Base-by-base conservation (phyloP, 2,329 filamentous ascomycete species). In the Fusarium acutatum region DNA sequence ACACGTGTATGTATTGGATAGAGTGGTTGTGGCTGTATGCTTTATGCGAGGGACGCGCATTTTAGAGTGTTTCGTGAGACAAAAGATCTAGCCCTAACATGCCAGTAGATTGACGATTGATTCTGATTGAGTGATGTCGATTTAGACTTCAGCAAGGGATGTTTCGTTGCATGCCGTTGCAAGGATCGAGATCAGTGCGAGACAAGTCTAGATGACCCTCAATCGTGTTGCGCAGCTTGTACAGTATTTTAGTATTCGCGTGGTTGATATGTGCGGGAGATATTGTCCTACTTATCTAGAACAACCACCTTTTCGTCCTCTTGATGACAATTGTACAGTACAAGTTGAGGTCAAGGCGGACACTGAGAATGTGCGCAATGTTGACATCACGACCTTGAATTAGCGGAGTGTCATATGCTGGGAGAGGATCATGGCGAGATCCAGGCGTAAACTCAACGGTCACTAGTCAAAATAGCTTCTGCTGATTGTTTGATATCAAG, bases 111-210 rank as follows among this genome's bases (percentile, higher is more conserved):
- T 26, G 46, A 32, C 46, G n/a, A 17, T 67, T 15, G 22, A 52
- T 26, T 30, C 26, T 59, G 30, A 64, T 52, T 20, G 34, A 47
- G 12, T 59, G 26, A 26, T 62, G 26, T 34, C 37, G 35, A 28
- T 46, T 44, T 38, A 28, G 37, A 49, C 41, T 59, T 64, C 24
- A 67, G 40, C 35, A 61, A 67, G 61, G 67, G 50, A 61, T 71
- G 56, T 22, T 30, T n/a, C 32, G 37, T 38, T 53, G 46, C 67
- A 71, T 71, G 24, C 57, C 69, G 62, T 67, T 59, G 37, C 24
- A 35, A 37, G 9, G 62, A 71, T 71, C 62, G 67, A 71, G 67
- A 71, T 71, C 30, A 43, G 53, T 57, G 28, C 35, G 32, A 47
- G 24, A 37, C 34, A 26, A 22, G 28, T 30, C 37, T 24, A 22